Conservation (phyloP, 345 rosid species). For the Citrus hindsii region DNA sequence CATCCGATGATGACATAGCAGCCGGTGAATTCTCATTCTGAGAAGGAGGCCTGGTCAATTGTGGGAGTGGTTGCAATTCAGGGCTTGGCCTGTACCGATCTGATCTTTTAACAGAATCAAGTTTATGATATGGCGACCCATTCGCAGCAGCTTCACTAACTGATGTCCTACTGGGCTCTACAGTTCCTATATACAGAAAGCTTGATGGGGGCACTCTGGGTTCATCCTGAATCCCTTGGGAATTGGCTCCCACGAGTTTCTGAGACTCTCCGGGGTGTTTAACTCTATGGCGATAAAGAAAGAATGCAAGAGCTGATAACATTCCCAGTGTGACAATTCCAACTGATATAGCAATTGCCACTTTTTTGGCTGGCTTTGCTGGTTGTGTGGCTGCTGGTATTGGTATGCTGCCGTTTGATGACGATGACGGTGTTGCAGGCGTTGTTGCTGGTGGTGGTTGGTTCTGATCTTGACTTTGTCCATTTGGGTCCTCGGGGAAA, state of each 20-base stretch:
- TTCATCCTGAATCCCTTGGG: constrained; percentile 50
- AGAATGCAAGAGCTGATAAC: constrained; percentile 87
- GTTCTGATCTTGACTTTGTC: constrained; percentile 41
- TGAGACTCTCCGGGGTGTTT: constrained; percentile 61
- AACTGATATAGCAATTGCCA: constrained; percentile 82
- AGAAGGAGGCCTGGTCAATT: constrained; percentile 49
- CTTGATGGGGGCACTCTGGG: constrained; percentile 58
- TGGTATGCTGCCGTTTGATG: constrained; percentile 58
- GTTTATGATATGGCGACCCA: constrained; percentile 69
- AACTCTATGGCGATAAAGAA: constrained; percentile 66
- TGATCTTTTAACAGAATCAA: constrained; percentile 64
- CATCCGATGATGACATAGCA: constrained; percentile 53
- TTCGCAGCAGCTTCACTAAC: constrained; percentile 40
- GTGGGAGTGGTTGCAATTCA: constrained; percentile 91
- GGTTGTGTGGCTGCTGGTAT: constrained; percentile 71
- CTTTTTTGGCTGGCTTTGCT: constrained; percentile 65
- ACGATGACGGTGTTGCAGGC: constrained; percentile 4
- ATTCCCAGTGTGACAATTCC: constrained; percentile 93
- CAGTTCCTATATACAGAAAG: constrained; percentile 86
- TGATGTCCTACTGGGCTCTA: constrained; percentile 59
- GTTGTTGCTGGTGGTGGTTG: constrained; percentile 43
- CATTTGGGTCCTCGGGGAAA: constrained; percentile 77
- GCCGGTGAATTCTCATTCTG: constrained; percentile 40
- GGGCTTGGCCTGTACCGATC: constrained; percentile 95
- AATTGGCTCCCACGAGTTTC: constrained; percentile 64